A percentile compares a stretch with the other conserved stretches of the same genome.
These are phyloP conservation scores for Gracilariopsis chorda DNA, from an alignment of 23 red algal species.

Conservation along the genomic window DNA sequence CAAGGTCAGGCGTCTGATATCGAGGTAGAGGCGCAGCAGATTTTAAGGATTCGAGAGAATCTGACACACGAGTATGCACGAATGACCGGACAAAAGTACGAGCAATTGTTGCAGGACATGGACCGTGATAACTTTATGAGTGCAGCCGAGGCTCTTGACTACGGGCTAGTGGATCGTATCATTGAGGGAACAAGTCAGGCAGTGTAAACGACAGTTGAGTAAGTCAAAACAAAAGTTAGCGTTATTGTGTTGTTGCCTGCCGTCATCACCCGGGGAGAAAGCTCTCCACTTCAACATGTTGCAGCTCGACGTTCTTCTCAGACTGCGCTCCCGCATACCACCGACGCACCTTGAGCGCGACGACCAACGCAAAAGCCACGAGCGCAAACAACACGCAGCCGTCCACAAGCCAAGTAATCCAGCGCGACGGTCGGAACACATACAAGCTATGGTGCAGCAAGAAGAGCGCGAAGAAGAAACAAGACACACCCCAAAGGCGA, in stretches of 20 bases:
- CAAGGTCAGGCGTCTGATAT: conserved; percentile 98
- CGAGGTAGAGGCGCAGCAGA: conserved; percentile 98
- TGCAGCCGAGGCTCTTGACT: conserved; percentile 86
- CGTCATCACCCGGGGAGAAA: background rate
- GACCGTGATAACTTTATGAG: conserved; percentile 99
- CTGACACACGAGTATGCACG: conserved; percentile 94
- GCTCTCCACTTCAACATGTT: background rate
- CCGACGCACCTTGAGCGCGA: background rate
- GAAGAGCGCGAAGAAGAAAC: conserved; percentile 3
- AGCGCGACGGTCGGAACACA: background rate
- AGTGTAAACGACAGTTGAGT: conserved; percentile 34
- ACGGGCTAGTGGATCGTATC: conserved; percentile 95
- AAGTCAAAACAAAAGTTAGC: background rate
- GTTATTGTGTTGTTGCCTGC: background rate
- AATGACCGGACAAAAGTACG: conserved; percentile 97
- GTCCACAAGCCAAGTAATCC: conserved; percentile 1
- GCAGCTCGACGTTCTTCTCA: background rate
- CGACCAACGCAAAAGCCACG: background rate
- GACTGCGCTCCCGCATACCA: background rate
- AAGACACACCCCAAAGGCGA: background rate
- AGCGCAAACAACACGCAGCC: background rate
- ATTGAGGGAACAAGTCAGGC: conserved; percentile 94
- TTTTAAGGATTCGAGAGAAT: conserved; percentile 95
- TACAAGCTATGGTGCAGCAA: conserved; percentile 32
- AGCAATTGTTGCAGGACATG: conserved; percentile 91